Percentiles rank a stretch among this genome's conserved stretches.
These are phyloP conservation scores for Coniosporium tulheliwenetii DNA, from an alignment of 2,329 filamentous ascomycete genomes.

Conservation along the genomic window DNA sequence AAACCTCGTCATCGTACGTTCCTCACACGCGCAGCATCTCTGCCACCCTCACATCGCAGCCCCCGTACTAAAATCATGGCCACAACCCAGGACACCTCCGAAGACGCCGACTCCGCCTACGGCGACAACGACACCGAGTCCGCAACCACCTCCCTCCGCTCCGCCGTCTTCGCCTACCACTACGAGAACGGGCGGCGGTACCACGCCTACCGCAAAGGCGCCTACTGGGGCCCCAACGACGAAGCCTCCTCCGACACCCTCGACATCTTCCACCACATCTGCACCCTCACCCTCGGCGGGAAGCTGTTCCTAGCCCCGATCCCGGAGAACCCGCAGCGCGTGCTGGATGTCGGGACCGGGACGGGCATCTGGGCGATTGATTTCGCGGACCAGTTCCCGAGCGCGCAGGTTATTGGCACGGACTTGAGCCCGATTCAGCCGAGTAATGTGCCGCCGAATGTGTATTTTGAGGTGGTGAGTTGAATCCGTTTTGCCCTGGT, in stretches of 20 bases:
- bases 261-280: conserved; percentile 1
- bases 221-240: conserved; percentile 5
- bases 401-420: conserved; percentile 19
- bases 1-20: no score
- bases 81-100: conserved; percentile 1
- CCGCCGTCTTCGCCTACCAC: conserved; percentile 7
- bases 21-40: no score
- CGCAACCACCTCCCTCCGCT: conserved; percentile 3
- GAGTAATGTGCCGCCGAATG: conserved; percentile 12
- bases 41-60: no score
- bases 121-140: not conserved
- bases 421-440: conserved; percentile 20
- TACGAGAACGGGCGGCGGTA: conserved; percentile 19
- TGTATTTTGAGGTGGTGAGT: conserved; percentile 10
- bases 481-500: no score
- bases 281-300: conserved; percentile 10
- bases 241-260: not conserved
- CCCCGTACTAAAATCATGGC: no score
- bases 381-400: conserved; percentile 15
- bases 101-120: conserved; percentile 1
- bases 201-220: conserved; percentile 17
- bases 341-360: conserved; percentile 8
- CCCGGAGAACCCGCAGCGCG: conserved; percentile 4
- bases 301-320: conserved; percentile 3
- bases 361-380: conserved; percentile 15